A percentile compares a stretch with the other conserved stretches of the same genome.
These are phyloP conservation scores for Neospermospora avenae DNA, from an alignment of 2,329 filamentous ascomycete genomes.

Conservation along the genomic window DNA sequence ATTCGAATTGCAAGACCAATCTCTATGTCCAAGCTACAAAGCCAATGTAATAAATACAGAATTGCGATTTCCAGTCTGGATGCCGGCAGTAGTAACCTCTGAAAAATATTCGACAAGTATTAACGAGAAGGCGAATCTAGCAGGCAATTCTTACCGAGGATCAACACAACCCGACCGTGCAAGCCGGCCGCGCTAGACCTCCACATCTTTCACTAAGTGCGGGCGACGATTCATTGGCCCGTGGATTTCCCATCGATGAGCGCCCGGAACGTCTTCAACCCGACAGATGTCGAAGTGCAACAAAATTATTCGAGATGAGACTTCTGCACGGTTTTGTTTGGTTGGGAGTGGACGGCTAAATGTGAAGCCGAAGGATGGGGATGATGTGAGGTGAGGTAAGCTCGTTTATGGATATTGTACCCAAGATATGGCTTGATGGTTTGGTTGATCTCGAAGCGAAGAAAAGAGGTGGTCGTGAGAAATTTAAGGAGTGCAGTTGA, in stretches of 20 bases:
- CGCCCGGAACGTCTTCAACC: slow-evolving; percentile 2
- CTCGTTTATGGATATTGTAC: neutral
- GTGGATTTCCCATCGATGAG: too few species aligned
- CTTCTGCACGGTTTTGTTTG: neutral
- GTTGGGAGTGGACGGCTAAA: neutral
- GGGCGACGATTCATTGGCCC: too few species aligned
- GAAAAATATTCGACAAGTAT: neutral
- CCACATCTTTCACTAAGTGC: too few species aligned
- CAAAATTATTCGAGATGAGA: neutral
- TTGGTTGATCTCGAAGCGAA: too few species aligned
- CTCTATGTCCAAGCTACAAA: neutral
- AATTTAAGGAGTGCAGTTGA: too few species aligned
- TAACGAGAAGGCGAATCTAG: neutral
- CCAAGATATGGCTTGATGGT: neutral
- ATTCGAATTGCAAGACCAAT: neutral
- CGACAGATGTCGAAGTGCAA: slow-evolving; percentile 5
- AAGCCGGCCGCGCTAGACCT: neutral
- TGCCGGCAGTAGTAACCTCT: too few species aligned
- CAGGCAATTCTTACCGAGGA: neutral
- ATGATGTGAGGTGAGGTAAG: neutral
- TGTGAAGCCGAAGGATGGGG: neutral
- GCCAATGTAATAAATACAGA: neutral
- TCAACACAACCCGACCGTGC: neutral
- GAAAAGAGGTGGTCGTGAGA: neutral
- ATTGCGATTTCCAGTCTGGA: too few species aligned